These are phyloP conservation scores for Vitis riparia DNA, from an alignment of 164 flowering plant species.

Conservation along the genomic window DNA sequence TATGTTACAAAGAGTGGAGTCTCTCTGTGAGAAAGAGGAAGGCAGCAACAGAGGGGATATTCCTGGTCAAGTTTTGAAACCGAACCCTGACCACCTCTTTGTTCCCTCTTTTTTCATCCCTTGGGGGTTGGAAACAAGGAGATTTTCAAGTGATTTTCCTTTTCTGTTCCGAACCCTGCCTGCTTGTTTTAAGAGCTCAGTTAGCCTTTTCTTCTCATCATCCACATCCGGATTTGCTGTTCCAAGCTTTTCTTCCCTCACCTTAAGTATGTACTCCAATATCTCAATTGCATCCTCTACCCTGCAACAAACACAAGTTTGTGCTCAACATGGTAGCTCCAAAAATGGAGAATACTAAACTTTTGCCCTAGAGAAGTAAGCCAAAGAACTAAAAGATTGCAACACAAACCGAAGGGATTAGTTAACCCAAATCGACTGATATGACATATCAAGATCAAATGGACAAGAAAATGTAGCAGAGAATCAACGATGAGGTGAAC, in stretches of 20 bases:
- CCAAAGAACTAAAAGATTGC: background rate
- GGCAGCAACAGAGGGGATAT: background rate
- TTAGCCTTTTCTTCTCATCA: conserved; percentile 41
- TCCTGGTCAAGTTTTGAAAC: conserved; percentile 9
- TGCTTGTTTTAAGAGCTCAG: conserved; percentile 38
- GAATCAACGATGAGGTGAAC: too few relatives aligned
- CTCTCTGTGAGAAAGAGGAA: background rate
- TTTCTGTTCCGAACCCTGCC: conserved; percentile 31
- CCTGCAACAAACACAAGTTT: conserved; percentile 17
- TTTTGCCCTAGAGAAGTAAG: background rate
- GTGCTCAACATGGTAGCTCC: background rate
- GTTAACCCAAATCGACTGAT: background rate
- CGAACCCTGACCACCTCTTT: conserved; percentile 17
- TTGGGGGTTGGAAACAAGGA: conserved; percentile 27
- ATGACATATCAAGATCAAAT: too few relatives aligned
- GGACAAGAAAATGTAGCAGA: too few relatives aligned
- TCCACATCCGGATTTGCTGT: conserved; percentile 46
- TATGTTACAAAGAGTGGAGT: background rate
- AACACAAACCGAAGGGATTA: background rate
- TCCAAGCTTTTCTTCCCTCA: conserved; percentile 49
- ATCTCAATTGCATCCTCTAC: conserved; percentile 41
- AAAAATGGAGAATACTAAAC: background rate
- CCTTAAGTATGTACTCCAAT: conserved; percentile 34
- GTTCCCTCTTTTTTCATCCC: conserved; percentile 18
- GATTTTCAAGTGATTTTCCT: conserved; percentile 34